Conservation (phyloP, 371 early-diverging fungal species). For the Mortierella sp. region DNA sequence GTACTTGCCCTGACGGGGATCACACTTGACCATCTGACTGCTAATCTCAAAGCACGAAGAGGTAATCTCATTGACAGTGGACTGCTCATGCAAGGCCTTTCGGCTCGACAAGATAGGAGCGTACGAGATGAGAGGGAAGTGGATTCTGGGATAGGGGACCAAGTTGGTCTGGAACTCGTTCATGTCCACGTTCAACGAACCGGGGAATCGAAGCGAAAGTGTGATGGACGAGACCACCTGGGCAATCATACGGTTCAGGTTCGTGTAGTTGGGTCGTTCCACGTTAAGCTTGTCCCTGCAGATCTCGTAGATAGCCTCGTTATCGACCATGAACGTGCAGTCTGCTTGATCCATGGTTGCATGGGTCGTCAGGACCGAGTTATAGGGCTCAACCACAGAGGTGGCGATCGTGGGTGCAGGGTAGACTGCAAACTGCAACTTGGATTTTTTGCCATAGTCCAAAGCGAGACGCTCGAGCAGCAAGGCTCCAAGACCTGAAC, state of each 20-base stretch:
- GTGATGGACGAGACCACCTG: too few relatives aligned
- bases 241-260: conserved; percentile 96
- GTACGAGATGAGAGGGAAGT: conserved; percentile 94
- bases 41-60: conserved; percentile 91
- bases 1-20: conserved; percentile 93
- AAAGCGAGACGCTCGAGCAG: conserved; percentile 95
- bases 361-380: conserved; percentile 97
- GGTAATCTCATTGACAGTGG: conserved; percentile 89
- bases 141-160: conserved; percentile 93
- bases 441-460: conserved; percentile 98
- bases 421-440: conserved; percentile 98
- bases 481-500: conserved; percentile 98
- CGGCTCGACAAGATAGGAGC: conserved; percentile 87
- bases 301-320: conserved; percentile 98
- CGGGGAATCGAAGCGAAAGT: too few relatives aligned
- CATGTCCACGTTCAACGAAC: too few relatives aligned
- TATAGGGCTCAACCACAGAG: conserved; percentile 97
- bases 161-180: conserved; percentile 41
- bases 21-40: conserved; percentile 96
- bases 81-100: conserved; percentile 90
- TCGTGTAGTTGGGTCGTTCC: conserved; percentile 95
- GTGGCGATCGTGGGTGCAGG: conserved; percentile 98
- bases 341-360: conserved; percentile 97
- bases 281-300: conserved; percentile 98
- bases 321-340: conserved; percentile 99